Percentiles rank a stretch among this genome's conserved stretches.
Evolutionary conservation across 495 filamentous ascomycete species (phyloP).

Genomic region (Lasiosphaeria miniovina): DNA sequence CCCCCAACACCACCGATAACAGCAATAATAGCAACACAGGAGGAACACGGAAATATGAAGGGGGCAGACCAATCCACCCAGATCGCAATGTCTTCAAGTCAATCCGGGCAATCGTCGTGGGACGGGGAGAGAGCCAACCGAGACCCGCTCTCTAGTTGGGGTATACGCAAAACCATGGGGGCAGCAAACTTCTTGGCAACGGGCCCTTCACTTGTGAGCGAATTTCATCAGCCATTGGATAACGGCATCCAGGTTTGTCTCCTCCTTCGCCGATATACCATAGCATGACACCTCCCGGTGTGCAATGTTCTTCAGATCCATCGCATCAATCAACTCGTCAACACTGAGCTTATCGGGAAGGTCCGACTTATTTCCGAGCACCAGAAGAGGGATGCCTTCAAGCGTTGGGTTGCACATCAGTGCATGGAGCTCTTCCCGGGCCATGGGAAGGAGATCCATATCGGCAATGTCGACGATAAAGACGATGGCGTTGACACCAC

Average conservation of each 20-base stretch:
- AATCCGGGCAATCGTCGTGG: too few species aligned
- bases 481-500: conserved; percentile 95
- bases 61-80: conserved; percentile 10
- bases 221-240: conserved; percentile 94
- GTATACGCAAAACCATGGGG: conserved; percentile 21
- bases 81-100: neutral
- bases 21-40: neutral
- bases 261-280: conserved; percentile 96
- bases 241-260: conserved; percentile 96
- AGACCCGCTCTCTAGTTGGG: conserved; percentile 6
- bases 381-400: conserved; percentile 88
- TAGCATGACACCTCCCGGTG: conserved; percentile 97
- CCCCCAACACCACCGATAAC: too few species aligned
- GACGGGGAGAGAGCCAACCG: neutral
- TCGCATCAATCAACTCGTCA: conserved; percentile 88
- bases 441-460: conserved; percentile 72
- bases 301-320: conserved; percentile 85
- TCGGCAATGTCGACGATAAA: conserved; percentile 91
- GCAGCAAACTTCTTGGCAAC: neutral
- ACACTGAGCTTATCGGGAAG: conserved; percentile 82
- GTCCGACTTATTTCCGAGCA: conserved; percentile 97
- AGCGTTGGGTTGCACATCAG: conserved; percentile 82
- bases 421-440: conserved; percentile 86
- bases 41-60: conserved; percentile 10
- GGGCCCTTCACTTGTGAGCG: conserved; percentile 54